phyloP scores from a whole-genome alignment of 2,329 filamentous ascomycete species.

The Ophiocordyceps camponoti-saundersi region DNA sequence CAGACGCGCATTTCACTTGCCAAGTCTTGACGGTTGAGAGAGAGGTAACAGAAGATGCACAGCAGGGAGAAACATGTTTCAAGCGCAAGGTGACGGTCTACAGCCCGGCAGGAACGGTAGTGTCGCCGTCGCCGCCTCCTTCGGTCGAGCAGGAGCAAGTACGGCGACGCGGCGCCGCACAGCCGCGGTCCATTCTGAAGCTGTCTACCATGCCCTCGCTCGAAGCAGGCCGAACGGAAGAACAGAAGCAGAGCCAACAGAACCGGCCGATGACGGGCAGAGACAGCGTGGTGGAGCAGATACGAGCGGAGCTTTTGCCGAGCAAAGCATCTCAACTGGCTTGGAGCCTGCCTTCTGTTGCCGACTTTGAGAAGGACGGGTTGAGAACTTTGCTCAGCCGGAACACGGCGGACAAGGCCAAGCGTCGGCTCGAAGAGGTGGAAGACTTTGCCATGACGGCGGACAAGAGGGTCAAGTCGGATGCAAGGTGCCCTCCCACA shows the following conservation, averaged over 20 bases:
- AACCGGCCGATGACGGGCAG: constrained; percentile 6
- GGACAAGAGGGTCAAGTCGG: constrained; percentile 2
- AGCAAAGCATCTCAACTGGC: background rate
- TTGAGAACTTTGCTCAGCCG: background rate
- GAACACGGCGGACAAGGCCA: background rate
- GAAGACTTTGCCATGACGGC: background rate
- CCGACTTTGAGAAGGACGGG: constrained; percentile 9
- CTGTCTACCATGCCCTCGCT: constrained; percentile 2
- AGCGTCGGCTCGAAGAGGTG: background rate
- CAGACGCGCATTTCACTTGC: background rate
- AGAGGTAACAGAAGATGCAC: background rate
- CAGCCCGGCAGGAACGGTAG: constrained; percentile 8
- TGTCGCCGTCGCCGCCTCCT: constrained; percentile 9
- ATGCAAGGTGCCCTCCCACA: background rate
- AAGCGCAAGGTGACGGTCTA: constrained; percentile 15
- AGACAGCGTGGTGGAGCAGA: constrained; percentile 10
- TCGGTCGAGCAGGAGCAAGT: constrained; percentile 19
- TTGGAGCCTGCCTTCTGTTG: constrained; percentile 9
- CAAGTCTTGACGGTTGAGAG: background rate
- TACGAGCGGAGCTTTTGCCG: constrained; percentile 9
- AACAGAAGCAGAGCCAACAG: constrained; percentile 1
- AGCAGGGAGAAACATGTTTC: background rate
- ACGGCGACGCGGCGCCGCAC: constrained; percentile 12
- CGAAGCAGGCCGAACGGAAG: constrained; percentile 1
- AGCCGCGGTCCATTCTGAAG: constrained; percentile 19